Evolutionary conservation across 164 flowering plant genomes (phyloP).

Genomic region (Paratinospora sagittata): DNA sequence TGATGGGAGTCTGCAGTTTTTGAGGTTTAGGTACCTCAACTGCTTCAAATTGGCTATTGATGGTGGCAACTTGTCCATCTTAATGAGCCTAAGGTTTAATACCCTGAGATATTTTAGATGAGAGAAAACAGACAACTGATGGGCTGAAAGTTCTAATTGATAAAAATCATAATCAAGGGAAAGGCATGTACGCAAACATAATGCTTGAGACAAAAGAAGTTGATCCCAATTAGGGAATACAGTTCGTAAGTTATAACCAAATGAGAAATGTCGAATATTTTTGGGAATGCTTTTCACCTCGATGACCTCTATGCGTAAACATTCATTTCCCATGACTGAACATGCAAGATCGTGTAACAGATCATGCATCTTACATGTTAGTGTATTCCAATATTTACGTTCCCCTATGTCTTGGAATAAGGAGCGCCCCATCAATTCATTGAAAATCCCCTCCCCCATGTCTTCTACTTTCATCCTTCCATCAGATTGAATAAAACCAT

Average conservation of each 20-base stretch:
- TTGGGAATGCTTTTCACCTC: neutral
- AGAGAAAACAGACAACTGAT: too few species aligned
- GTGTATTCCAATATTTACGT: neutral
- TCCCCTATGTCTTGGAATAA: constrained; percentile 12
- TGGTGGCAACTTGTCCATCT: too few species aligned
- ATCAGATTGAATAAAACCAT: neutral
- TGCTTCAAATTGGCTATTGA: too few species aligned
- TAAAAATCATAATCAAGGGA: neutral
- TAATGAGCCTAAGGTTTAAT: too few species aligned
- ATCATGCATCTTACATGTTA: constrained; percentile 16
- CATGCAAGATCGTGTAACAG: constrained; percentile 13
- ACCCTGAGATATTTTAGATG: too few species aligned
- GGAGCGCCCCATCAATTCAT: constrained; percentile 9
- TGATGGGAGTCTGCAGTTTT: neutral
- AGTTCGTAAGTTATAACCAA: neutral
- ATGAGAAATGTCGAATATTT: neutral
- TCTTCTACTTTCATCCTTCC: neutral
- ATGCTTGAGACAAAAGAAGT: neutral
- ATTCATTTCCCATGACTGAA: too few species aligned
- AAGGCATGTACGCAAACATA: neutral
- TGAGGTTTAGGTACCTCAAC: constrained; percentile 11
- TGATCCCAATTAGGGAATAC: neutral
- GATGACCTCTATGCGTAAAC: neutral
- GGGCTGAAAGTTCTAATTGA: too few species aligned
- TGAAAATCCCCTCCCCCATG: too few species aligned